phyloP scores from a whole-genome alignment of 2,329 filamentous ascomycete genomes.

The Fusarium sp. region DNA sequence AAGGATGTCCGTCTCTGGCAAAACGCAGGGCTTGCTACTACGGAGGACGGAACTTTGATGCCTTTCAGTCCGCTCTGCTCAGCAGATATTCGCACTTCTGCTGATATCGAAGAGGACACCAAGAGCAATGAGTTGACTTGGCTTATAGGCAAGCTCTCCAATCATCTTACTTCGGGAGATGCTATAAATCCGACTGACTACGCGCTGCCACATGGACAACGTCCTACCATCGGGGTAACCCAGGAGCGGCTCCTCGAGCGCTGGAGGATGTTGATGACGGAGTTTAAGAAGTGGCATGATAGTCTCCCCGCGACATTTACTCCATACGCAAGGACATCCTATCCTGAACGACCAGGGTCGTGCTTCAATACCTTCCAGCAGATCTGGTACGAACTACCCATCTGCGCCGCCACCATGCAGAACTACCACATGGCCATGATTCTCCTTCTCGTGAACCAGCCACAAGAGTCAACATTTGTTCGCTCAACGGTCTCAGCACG shows the following conservation, averaged over 20 bases:
- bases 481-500: conserved; percentile 43
- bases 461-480: conserved; percentile 43
- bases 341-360: not conserved
- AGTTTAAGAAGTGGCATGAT: conserved; percentile 35
- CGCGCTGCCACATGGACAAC: conserved; percentile 34
- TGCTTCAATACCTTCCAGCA: conserved; percentile 57
- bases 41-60: conserved; percentile 34
- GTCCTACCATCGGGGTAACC: conserved; percentile 36
- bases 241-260: conserved; percentile 38
- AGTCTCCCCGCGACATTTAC: conserved; percentile 37
- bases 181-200: conserved; percentile 55
- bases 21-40: conserved; percentile 69
- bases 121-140: conserved; percentile 74
- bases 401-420: conserved; percentile 76
- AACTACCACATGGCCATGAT: conserved; percentile 74
- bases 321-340: conserved; percentile 28
- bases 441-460: conserved; percentile 67
- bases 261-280: conserved; percentile 32
- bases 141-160: conserved; percentile 75
- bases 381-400: conserved; percentile 72
- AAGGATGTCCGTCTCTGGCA: conserved; percentile 73
- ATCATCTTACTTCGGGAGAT: conserved; percentile 71
- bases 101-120: conserved; percentile 71
- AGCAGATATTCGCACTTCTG: conserved; percentile 57
- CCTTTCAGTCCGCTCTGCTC: conserved; percentile 54